Evolutionary conservation across 305 asterid genomes (phyloP), one percentile per base, ranked within the genome.

Genomic region (Solanum aculeatissimum): DNA sequence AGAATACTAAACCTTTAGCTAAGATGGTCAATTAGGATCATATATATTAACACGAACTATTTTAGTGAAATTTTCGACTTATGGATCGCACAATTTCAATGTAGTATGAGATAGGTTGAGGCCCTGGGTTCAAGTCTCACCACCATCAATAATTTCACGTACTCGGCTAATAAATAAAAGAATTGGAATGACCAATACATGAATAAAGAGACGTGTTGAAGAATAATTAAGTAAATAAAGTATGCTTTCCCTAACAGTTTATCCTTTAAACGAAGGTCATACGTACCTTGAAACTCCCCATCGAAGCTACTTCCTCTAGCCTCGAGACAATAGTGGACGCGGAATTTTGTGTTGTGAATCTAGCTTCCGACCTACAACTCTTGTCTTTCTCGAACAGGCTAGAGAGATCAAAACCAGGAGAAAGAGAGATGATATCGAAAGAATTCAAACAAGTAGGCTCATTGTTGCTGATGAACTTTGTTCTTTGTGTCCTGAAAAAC

Each of bases 331-430:
- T 81, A 38, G 75, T 55, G 2, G 88, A 88, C 1, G 87, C 89
- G 3, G 89, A 60, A 83, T 81, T 83, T 57, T 72, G 86, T 0
- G 89, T 87, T 4, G 92, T 89, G 79, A 91, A 89, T 83, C 89
- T 82, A 1, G 87, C 84, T 55, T 86, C 92, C 7, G 89, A 63
- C 4, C 85, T 81, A 9, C 15, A 7, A 11, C 65, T 82, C 40
- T 7, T n/a, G 16, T 87, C 87, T 6, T 80, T 35, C 38, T 35
- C 38, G 4, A 32, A 32, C 38, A 32, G 4, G 32, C 32, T 1
- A 29, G 32, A 29, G 32, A 29, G 32, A 29, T 29, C 32, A 29
- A 29, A 29, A 29, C 32, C 32, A 29, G 32, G 32, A 29, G 32
- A 29, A 29, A 29, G 32, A 29, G 32, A 29, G 2, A 29, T 2